These are phyloP conservation scores for Umbelopsis ramanniana DNA, from an alignment of 192 early-diverging fungal species.

Conservation along the genomic window DNA sequence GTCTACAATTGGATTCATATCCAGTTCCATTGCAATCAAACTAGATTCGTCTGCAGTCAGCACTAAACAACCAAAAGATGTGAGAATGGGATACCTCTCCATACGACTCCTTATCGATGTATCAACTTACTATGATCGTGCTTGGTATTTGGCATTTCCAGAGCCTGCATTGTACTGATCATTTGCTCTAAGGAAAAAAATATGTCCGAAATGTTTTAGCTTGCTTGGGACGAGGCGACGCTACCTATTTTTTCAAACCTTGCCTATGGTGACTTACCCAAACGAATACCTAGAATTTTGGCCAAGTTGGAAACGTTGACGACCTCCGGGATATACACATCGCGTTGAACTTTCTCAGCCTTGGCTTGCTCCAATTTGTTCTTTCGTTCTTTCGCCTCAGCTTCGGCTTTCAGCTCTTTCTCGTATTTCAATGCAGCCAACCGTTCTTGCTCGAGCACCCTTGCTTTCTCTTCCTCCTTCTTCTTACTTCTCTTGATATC, in stretches of 20 bases:
- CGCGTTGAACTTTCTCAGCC: constrained; percentile 49
- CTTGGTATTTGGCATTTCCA: constrained; percentile 83
- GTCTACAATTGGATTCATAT: constrained; percentile 83
- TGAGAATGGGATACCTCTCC: background rate
- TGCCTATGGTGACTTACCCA: constrained; percentile 48
- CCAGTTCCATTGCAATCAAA: constrained; percentile 85
- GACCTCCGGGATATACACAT: constrained; percentile 80
- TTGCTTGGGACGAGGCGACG: background rate
- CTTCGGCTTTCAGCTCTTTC: constrained; percentile 16
- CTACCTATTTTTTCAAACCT: background rate
- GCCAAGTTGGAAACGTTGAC: constrained; percentile 85
- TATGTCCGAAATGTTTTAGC: too few relatives aligned
- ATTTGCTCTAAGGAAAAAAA: constrained; percentile 52
- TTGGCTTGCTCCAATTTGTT: constrained; percentile 8
- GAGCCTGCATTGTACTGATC: constrained; percentile 68
- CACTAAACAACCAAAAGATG: constrained; percentile 44
- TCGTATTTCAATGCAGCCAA: constrained; percentile 17
- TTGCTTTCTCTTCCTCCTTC: constrained; percentile 34
- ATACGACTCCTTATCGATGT: background rate
- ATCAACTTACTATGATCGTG: constrained; percentile 66
- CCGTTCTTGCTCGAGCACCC: constrained; percentile 24
- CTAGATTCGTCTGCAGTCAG: constrained; percentile 85
- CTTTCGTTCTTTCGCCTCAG: constrained; percentile 30
- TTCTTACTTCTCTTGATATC: constrained; percentile 30
- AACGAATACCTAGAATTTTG: constrained; percentile 73